Evolutionary conservation across 2,329 filamentous ascomycete species (phyloP).

Genomic region (Talaromyces sp.): DNA sequence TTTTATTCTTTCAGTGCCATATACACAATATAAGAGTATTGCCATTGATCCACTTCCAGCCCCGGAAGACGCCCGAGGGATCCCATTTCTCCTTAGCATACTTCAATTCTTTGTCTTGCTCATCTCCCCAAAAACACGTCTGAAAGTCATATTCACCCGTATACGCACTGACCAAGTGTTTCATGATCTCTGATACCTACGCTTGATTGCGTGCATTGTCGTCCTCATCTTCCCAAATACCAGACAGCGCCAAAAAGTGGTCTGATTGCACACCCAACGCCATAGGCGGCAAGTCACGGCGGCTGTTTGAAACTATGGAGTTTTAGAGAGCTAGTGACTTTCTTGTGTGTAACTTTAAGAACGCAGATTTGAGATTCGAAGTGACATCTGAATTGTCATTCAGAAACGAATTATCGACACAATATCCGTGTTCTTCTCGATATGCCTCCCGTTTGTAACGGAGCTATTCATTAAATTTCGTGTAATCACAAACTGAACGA

Average conservation of each 20-base stretch:
- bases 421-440: constrained; percentile 48
- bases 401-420: constrained; percentile 51
- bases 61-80: constrained; percentile 34
- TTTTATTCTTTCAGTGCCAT: neutral
- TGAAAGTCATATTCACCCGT: constrained; percentile 54
- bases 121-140: constrained; percentile 47
- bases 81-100: constrained; percentile 6
- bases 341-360: neutral
- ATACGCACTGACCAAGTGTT: constrained; percentile 46
- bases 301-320: constrained; percentile 35
- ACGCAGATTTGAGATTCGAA: neutral
- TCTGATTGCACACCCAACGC: constrained; percentile 53
- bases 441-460: constrained; percentile 44
- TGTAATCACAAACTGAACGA: constrained; percentile 37
- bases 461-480: constrained; percentile 25
- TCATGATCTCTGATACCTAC: constrained; percentile 23
- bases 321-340: neutral
- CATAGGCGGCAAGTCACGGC: constrained; percentile 45
- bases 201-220: constrained; percentile 14
- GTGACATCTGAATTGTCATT: constrained; percentile 41
- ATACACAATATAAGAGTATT: neutral
- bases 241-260: constrained; percentile 54
- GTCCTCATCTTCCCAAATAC: constrained; percentile 42
- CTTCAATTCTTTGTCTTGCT: constrained; percentile 41
- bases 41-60: neutral